A percentile compares a stretch with the other conserved stretches of the same genome.
phyloP scores from a whole-genome alignment of 441 rosid species.

The Isatis lusitanica region DNA sequence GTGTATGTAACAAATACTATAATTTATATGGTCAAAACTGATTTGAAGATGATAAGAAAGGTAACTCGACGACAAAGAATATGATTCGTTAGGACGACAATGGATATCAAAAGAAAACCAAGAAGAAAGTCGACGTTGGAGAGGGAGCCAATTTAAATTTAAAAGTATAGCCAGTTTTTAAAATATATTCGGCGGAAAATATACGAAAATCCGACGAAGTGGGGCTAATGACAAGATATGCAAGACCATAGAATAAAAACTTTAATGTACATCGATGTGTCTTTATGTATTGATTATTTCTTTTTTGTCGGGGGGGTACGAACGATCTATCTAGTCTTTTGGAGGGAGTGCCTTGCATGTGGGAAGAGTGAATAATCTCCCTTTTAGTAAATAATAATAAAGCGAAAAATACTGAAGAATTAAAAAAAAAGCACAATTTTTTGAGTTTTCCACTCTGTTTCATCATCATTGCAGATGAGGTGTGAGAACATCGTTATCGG shows the following conservation, averaged over 20 bases:
- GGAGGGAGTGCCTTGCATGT: constrained; percentile 40
- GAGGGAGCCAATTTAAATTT: constrained; percentile 2
- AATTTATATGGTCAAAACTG: too few species aligned
- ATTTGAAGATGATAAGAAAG: too few species aligned
- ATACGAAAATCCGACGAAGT: constrained; percentile 23
- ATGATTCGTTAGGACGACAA: too few species aligned
- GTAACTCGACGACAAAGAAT: too few species aligned
- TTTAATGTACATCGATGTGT: constrained; percentile 32
- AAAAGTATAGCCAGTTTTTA: not conserved
- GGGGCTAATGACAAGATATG: constrained; percentile 28
- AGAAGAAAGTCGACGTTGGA: too few species aligned
- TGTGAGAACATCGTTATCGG: too few species aligned
- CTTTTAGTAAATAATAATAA: constrained; percentile 23
- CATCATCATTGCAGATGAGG: constrained; percentile 44
- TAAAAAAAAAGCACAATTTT: constrained; percentile 16
- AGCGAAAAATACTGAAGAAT: not conserved
- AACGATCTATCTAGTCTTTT: constrained; percentile 35
- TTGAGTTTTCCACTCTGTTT: constrained; percentile 35
- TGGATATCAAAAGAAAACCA: too few species aligned
- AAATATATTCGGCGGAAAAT: constrained; percentile 27
- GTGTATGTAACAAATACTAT: too few species aligned
- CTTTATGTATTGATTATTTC: constrained; percentile 7
- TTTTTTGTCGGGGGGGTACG: constrained; percentile 8
- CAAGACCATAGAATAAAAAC: constrained; percentile 26
- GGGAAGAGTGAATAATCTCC: constrained; percentile 25